phyloP scores from a whole-genome alignment of 495 filamentous ascomycete species.

The Pseudevernia furfuracea region DNA sequence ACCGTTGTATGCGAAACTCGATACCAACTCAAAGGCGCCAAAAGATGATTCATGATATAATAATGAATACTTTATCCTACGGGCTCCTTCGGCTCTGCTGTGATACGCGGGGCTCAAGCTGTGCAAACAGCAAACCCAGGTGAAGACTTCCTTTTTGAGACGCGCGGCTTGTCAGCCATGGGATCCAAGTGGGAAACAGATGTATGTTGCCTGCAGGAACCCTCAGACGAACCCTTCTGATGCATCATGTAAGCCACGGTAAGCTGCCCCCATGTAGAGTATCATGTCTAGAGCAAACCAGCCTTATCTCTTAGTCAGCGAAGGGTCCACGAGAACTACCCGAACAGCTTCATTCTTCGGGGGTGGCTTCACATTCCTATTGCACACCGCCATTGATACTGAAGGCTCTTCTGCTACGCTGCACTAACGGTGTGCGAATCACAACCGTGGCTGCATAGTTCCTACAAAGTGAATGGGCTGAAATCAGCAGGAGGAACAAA shows the following conservation, averaged over 20 bases:
- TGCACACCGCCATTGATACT: background rate
- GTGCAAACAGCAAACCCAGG: background rate
- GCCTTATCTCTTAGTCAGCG: background rate
- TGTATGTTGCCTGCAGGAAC: background rate
- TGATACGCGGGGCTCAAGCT: background rate
- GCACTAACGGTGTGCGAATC: background rate
- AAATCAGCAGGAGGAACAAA: background rate
- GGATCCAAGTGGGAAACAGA: background rate
- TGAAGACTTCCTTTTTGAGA: background rate
- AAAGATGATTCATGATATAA: background rate
- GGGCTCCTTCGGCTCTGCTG: background rate
- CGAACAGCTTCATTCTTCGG: background rate
- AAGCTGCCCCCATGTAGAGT: background rate
- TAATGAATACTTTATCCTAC: too few relatives aligned
- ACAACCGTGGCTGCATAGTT: background rate
- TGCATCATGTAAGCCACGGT: background rate
- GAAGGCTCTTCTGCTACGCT: background rate
- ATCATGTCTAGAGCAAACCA: background rate
- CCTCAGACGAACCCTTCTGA: background rate
- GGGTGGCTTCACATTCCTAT: background rate
- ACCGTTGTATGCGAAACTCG: too few relatives aligned
- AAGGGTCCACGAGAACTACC: background rate
- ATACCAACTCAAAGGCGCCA: background rate
- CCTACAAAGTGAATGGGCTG: background rate
- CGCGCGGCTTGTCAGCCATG: background rate